Conservation (phyloP, 2,329 filamentous ascomycete species). For the Shiraia sp. region DNA sequence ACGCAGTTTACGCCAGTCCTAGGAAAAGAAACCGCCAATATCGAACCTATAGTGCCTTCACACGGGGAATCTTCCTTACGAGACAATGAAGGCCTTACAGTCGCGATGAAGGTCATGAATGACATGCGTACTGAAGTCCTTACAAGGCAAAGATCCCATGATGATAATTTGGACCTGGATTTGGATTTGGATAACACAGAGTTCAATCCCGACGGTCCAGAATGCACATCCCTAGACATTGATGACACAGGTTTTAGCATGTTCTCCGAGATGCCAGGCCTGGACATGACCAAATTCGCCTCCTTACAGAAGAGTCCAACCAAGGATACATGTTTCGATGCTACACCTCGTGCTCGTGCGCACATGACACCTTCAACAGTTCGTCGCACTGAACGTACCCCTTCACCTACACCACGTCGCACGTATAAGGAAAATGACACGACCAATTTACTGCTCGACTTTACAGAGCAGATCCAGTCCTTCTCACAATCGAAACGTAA, state of each 20-base stretch:
- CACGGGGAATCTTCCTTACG: conserved; percentile 32
- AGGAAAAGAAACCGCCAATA: conserved; percentile 14
- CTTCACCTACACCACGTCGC: conserved; percentile 59
- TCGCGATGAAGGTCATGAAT: conserved; percentile 42
- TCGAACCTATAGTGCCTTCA: conserved; percentile 18
- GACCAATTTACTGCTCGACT: conserved; percentile 82
- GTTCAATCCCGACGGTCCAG: conserved; percentile 37
- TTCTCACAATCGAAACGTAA: conserved; percentile 48
- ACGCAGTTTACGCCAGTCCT: conserved; percentile 14
- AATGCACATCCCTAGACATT: conserved; percentile 42
- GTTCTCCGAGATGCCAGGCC: conserved; percentile 80
- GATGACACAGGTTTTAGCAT: conserved; percentile 81
- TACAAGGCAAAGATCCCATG: conserved; percentile 26
- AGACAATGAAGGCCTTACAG: conserved; percentile 46
- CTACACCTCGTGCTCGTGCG: conserved; percentile 40
- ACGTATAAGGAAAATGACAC: conserved; percentile 60
- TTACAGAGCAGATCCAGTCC: conserved; percentile 75
- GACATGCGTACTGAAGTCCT: conserved; percentile 27
- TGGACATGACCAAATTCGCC: conserved; percentile 80
- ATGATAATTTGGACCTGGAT: conserved; percentile 25
- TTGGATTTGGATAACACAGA: conserved; percentile 33
- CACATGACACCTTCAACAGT: conserved; percentile 56
- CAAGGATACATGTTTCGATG: conserved; percentile 37
- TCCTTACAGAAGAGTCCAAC: conserved; percentile 65
- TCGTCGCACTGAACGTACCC: conserved; percentile 48